phyloP scores from a whole-genome alignment of 2,329 filamentous ascomycete species.

The Myriosclerotinia curreyana region DNA sequence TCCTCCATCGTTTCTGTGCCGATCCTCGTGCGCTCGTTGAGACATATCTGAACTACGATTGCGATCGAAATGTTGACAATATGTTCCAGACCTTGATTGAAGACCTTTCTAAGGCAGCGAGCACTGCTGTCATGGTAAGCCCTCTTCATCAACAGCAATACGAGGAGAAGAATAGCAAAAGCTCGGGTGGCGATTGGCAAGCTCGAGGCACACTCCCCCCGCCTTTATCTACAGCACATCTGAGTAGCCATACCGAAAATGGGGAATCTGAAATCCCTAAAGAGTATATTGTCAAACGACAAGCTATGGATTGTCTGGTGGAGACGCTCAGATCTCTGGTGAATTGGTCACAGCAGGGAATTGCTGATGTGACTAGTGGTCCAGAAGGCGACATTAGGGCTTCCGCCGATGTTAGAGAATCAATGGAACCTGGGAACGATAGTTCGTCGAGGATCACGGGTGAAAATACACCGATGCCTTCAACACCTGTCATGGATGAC shows the following conservation, averaged over 20 bases:
- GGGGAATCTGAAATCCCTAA: constrained; percentile 71
- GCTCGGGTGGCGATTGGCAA: constrained; percentile 74
- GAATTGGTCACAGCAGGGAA: constrained; percentile 74
- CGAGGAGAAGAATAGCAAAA: constrained; percentile 66
- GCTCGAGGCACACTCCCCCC: constrained; percentile 81
- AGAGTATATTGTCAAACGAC: constrained; percentile 88
- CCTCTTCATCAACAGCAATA: constrained; percentile 80
- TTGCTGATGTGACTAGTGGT: constrained; percentile 58
- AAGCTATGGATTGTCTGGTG: constrained; percentile 83
- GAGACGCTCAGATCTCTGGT: constrained; percentile 86
- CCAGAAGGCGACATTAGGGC: constrained; percentile 51
- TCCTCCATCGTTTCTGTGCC: constrained; percentile 77
- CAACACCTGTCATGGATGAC: constrained; percentile 73
- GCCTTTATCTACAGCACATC: constrained; percentile 59
- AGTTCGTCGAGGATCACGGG: constrained; percentile 59
- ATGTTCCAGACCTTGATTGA: constrained; percentile 96
- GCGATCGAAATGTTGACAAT: constrained; percentile 91
- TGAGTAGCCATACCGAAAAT: constrained; percentile 49
- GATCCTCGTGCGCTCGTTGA: constrained; percentile 90
- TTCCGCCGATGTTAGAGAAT: constrained; percentile 62
- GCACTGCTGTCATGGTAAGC: constrained; percentile 71
- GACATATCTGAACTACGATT: constrained; percentile 97
- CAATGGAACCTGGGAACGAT: constrained; percentile 69
- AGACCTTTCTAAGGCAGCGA: constrained; percentile 84
- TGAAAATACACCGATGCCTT: constrained; percentile 54